A percentile compares a stretch with the other conserved stretches of the same genome.
These are phyloP conservation scores for Boletus semigastroideus DNA, from an alignment of 1,284 basidiomycete species.

Conservation along the genomic window DNA sequence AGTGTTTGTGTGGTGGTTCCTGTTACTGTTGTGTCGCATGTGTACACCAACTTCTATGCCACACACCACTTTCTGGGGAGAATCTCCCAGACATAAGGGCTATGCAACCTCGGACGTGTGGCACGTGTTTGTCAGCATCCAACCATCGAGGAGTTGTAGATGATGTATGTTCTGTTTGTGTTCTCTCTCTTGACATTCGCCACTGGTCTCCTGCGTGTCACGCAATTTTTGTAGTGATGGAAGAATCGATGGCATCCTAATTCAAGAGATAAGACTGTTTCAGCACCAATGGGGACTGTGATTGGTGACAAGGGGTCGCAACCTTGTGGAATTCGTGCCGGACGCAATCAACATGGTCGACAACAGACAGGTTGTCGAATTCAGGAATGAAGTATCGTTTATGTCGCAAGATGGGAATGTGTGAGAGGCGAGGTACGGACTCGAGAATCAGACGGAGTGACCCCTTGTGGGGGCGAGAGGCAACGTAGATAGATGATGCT, in stretches of 20 bases:
- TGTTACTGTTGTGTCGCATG: not conserved
- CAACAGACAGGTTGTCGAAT: no score
- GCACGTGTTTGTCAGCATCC: slow-evolving; percentile 36
- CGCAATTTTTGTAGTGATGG: slow-evolving; percentile 19
- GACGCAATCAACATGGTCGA: slow-evolving; percentile 26
- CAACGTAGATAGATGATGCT: no score
- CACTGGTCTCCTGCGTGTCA: no score
- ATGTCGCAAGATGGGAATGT: no score
- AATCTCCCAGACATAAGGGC: slow-evolving; percentile 35
- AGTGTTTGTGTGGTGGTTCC: slow-evolving; percentile 18
- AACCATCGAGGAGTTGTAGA: slow-evolving; percentile 30
- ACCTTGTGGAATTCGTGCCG: slow-evolving; percentile 26
- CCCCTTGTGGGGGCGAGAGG: no score
- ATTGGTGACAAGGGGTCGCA: slow-evolving; percentile 14
- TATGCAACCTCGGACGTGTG: slow-evolving; percentile 37
- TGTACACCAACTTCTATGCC: not conserved
- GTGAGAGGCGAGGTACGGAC: no score
- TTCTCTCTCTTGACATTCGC: no score
- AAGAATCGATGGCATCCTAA: slow-evolving; percentile 25
- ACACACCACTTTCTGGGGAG: slow-evolving; percentile 28
- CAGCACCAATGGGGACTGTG: slow-evolving; percentile 19
- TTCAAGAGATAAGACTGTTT: slow-evolving; percentile 27
- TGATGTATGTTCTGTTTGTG: slow-evolving; percentile 33
- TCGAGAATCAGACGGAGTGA: no score
- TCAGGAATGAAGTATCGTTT: no score